Percentiles rank a stretch among this genome's conserved stretches.
phyloP scores from a whole-genome alignment of 768 basidiomycete species.

The Mycena olivaceomarginata region DNA sequence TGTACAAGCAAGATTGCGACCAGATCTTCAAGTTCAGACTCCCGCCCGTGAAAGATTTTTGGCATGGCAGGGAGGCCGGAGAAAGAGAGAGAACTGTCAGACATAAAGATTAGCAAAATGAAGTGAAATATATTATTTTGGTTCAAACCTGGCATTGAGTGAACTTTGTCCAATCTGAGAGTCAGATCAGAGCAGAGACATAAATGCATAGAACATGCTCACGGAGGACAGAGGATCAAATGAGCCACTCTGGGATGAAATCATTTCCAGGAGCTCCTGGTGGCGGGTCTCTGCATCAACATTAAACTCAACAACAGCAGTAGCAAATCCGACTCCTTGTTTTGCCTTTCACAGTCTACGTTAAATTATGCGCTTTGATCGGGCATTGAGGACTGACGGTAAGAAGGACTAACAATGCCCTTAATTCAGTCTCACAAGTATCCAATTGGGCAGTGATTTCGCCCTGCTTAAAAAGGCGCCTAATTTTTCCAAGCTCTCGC shows the following conservation, averaged over 20 bases:
- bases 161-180: not conserved
- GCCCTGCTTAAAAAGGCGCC: too few species aligned
- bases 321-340: not conserved
- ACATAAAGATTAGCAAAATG: not conserved
- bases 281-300: too few species aligned
- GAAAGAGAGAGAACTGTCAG: not conserved
- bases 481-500: too few species aligned
- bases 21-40: not conserved
- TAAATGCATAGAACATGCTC: not conserved
- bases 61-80: not conserved
- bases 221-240: not conserved
- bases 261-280: not conserved
- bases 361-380: not conserved
- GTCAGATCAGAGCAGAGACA: not conserved
- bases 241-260: conserved; percentile 12
- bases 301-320: too few species aligned
- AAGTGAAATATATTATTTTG: not conserved
- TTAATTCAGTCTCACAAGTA: not conserved
- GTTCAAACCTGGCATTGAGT: not conserved
- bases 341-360: not conserved
- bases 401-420: not conserved
- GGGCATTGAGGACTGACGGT: not conserved
- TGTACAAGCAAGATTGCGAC: not conserved
- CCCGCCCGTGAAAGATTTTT: not conserved
- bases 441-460: too few species aligned